phyloP scores from a whole-genome alignment of 2,329 filamentous ascomycete species.

The Elsinoe australis region DNA sequence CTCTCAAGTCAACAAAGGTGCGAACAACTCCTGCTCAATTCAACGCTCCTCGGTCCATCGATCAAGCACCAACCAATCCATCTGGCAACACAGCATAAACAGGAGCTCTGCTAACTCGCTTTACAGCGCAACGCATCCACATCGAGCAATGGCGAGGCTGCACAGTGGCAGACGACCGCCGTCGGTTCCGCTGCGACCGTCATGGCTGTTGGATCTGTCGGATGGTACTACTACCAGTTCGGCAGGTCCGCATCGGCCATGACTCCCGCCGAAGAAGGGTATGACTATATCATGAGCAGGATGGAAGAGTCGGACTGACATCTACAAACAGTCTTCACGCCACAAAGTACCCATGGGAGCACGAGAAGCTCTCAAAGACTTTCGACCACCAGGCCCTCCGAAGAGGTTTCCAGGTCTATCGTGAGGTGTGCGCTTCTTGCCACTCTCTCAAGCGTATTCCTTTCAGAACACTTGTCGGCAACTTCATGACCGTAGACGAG shows the following conservation, averaged over 20 bases:
- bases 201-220: constrained; percentile 78
- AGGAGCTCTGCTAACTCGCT: constrained; percentile 26
- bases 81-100: constrained; percentile 1
- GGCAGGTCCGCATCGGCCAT: constrained; percentile 79
- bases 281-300: constrained; percentile 43
- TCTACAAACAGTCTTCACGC: constrained; percentile 70
- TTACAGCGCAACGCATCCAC: constrained; percentile 57
- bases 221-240: constrained; percentile 97
- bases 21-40: not conserved
- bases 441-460: constrained; percentile 93
- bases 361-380: constrained; percentile 84
- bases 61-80: not conserved
- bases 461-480: constrained; percentile 85
- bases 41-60: not conserved
- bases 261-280: constrained; percentile 97
- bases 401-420: constrained; percentile 99
- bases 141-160: constrained; percentile 58
- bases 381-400: constrained; percentile 97
- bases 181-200: constrained; percentile 80
- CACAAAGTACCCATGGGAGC: constrained; percentile 91
- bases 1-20: constrained; percentile 16
- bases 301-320: constrained; percentile 5
- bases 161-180: constrained; percentile 74
- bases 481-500: constrained; percentile 91
- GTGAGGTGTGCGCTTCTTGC: constrained; percentile 94